phyloP scores from a whole-genome alignment of 768 basidiomycete species.

The Tricholoma sp. region DNA sequence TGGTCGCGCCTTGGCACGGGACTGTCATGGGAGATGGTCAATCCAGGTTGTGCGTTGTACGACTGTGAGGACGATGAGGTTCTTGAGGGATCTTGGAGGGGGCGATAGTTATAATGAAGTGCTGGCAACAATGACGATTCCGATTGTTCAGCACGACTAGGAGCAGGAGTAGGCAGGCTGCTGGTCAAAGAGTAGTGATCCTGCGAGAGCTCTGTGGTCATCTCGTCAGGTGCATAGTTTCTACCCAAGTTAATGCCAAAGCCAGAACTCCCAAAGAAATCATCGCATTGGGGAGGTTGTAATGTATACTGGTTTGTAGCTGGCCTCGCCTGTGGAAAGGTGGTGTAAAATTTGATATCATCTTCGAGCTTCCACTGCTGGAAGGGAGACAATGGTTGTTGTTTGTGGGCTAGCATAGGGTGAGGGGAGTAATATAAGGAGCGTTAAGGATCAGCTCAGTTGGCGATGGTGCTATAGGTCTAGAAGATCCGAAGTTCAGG shows the following conservation, averaged over 20 bases:
- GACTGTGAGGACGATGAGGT: not conserved
- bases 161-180: not conserved
- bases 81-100: not conserved
- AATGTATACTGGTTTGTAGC: conserved; percentile 14
- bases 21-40: not conserved
- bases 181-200: not conserved
- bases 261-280: conserved; percentile 12
- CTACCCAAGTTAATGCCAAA: conserved; percentile 6
- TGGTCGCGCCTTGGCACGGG: not conserved
- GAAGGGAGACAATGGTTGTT: conserved; percentile 20
- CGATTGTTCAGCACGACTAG: not conserved
- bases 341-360: conserved; percentile 35
- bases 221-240: not conserved
- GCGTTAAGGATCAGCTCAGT: no score
- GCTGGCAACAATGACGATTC: not conserved
- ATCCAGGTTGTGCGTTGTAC: not conserved
- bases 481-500: conserved; percentile 9
- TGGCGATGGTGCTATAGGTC: no score
- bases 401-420: conserved; percentile 7
- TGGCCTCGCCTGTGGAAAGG: conserved; percentile 31
- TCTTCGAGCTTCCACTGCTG: conserved; percentile 30
- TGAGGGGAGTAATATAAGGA: no score
- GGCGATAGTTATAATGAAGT: not conserved
- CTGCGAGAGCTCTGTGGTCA: not conserved
- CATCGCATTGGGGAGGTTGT: conserved; percentile 4